Base-by-base conservation (phyloP, 495 filamentous ascomycete species). In the Thozetella sp. region DNA sequence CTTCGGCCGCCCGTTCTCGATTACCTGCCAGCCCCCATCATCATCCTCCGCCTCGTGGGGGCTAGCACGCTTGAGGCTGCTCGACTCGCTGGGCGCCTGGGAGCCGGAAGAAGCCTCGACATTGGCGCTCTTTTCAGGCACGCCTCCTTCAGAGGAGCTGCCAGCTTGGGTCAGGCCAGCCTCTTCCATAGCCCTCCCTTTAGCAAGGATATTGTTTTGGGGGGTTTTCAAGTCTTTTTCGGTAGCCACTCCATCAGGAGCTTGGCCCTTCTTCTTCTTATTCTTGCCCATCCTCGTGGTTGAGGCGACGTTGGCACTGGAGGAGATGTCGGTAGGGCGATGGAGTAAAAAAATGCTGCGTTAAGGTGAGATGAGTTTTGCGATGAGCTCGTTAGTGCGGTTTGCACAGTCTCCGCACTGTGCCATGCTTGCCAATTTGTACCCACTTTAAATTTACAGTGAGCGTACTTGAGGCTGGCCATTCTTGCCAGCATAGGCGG, bases 21-120 rank as follows among this genome's bases (percentile, higher is more conserved):
- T 80, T 10, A 68, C 76, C 58, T 81, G 74, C 83, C 83, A 85
- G n/a, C 70, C 76, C 2, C 71, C 69, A 20, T 80, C 74, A 23
- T 68, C 67, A 11, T 67, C 63, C 10, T 70, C 71, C 51, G 59
- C 67, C 40, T 80, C 78, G 51, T 80, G 70, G 25, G 77, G 65
- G 48, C 68, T 75, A 2, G 73, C 53, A 6, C 79, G 71, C 65
- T 82, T 82, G 20, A 74, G 67, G 50, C 65, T 67, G n/a, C 51
- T 53, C 0, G 63, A 67, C 48, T 64, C 61, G 37, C 26, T 66
- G 13, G 52, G 58, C 6, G 65, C 54, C 34, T 54, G 57, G 17
- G 63, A 58, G 2, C 60, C 61, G 22, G 19, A 58, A 23, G 60
- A n/a, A 11, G 30, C 20, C 1, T 68, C 57, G 22, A 56, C 37